Evolutionary conservation across 202 grass and related monocot species (phyloP).

Genomic region (Setaria italica): DNA sequence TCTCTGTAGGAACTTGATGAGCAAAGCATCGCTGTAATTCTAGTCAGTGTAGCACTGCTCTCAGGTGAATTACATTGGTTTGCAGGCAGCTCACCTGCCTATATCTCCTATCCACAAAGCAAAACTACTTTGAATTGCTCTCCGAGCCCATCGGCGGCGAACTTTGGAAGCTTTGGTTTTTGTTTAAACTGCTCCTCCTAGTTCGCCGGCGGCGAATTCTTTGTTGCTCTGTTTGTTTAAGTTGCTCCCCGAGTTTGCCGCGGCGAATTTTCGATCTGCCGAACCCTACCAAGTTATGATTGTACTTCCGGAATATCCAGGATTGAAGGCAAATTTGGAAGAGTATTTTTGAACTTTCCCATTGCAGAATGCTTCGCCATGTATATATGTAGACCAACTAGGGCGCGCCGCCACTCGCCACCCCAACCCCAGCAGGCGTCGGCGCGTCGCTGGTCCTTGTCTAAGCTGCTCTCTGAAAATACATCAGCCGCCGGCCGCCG

Average conservation of each 20-base stretch:
- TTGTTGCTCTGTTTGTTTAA: neutral
- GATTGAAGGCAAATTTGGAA: too few relatives aligned
- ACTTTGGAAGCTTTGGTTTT: neutral
- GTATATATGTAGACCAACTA: too few relatives aligned
- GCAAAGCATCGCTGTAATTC: conserved; percentile 10
- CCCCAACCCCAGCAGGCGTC: too few relatives aligned
- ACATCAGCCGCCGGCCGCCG: too few relatives aligned
- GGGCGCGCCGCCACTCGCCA: too few relatives aligned
- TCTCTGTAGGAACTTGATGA: neutral
- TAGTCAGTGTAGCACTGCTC: neutral
- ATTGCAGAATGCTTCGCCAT: too few relatives aligned
- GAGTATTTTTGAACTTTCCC: too few relatives aligned
- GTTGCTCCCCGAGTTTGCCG: neutral
- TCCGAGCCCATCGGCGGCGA: neutral
- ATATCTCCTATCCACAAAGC: neutral
- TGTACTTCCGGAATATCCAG: too few relatives aligned
- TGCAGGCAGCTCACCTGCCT: conserved; percentile 2
- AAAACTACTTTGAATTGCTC: neutral
- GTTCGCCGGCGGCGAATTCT: conserved; percentile 11
- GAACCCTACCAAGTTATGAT: neutral
- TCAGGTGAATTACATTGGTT: neutral
- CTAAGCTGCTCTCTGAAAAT: too few relatives aligned
- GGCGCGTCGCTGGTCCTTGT: too few relatives aligned
- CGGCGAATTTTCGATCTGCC: neutral
- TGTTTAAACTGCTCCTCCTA: too few relatives aligned